Base-by-base conservation (phyloP, 306 rosid genomes). In the Carpinus viminea region DNA sequence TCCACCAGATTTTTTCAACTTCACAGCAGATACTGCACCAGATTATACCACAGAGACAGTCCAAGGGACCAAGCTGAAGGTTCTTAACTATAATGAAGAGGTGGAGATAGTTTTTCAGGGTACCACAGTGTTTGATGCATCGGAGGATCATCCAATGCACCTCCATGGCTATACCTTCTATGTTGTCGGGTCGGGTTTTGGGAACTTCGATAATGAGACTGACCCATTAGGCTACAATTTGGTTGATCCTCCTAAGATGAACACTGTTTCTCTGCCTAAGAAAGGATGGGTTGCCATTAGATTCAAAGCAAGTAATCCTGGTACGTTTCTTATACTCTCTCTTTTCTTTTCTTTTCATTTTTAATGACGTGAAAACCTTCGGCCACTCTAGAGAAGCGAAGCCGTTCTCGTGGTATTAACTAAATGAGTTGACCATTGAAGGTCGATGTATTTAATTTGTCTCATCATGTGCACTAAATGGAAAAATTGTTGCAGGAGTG, bases 101-200 rank as follows among this genome's bases (percentile, higher is more conserved):
- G 84, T 83, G 60, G 84, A 83, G 55, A 74, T 85, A 11, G 65
- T 82, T 8, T 70, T 78, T 65, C 88, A 85, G 73, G 88, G 83
- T 18, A 85, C 88, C 2, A 68, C 53, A 47, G 24, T 85, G 24
- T 12, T 75, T 11, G 79, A 82, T 20, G 79, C 88, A 7, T 66
- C 72, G 6, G 85, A 78, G 83, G 79, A 79, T 74, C 88, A 85
- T 72, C 88, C 88, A 3, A 74, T 81, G 74, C 88, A 85, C 56
- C 70, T 85, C n/a, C 88, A 85, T 50, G 88, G 88, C 7, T 85
- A 43, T 48, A 78, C 64, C 54, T 85, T 82, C 74, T 85, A 59
- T n/a, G 36, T 78, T 31, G 83, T 85, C 18, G 88, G 88, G 43
- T 62, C 59, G 2, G 88, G 85, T 31, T 26, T 3, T 12, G 88